phyloP scores from a whole-genome alignment of 2,329 filamentous ascomycete genomes.

The Talaromyces islandicus region DNA sequence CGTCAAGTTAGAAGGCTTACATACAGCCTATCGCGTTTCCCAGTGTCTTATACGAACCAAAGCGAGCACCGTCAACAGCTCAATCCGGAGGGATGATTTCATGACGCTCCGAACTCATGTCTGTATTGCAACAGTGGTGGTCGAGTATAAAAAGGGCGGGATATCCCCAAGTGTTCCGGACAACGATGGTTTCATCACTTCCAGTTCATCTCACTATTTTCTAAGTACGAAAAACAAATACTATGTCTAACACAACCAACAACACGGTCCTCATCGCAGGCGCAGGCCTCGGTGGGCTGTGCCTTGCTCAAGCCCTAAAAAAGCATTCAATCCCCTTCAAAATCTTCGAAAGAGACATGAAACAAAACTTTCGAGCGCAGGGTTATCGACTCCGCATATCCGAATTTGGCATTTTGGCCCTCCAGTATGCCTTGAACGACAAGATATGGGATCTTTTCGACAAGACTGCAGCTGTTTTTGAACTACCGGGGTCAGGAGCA shows the following conservation, averaged over 20 bases:
- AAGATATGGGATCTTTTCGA: conserved; percentile 16
- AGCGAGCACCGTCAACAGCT: not conserved
- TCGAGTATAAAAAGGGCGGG: not conserved
- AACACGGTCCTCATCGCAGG: conserved; percentile 29
- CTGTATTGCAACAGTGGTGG: not conserved
- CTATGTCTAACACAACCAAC: not conserved
- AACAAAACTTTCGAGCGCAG: conserved; percentile 25
- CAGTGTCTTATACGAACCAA: not conserved
- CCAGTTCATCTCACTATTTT: not conserved
- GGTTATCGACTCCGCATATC: conserved; percentile 33
- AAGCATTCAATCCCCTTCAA: conserved; percentile 29
- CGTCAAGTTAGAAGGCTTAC: not conserved
- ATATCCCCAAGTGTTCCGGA: not conserved
- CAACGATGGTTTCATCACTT: not conserved
- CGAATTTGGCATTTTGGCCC: conserved; percentile 17
- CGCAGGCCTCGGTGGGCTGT: conserved; percentile 29
- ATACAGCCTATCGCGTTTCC: not conserved
- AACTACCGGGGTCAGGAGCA: conserved; percentile 1
- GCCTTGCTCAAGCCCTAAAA: conserved; percentile 30
- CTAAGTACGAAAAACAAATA: not conserved
- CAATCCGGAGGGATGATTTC: not conserved
- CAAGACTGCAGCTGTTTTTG: conserved; percentile 14
- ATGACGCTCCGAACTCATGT: not conserved
- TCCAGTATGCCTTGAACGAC: conserved; percentile 10
- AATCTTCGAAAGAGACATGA: conserved; percentile 31